phyloP scores from a whole-genome alignment of 768 basidiomycete genomes.

The Agaricus sinodeliciosus region DNA sequence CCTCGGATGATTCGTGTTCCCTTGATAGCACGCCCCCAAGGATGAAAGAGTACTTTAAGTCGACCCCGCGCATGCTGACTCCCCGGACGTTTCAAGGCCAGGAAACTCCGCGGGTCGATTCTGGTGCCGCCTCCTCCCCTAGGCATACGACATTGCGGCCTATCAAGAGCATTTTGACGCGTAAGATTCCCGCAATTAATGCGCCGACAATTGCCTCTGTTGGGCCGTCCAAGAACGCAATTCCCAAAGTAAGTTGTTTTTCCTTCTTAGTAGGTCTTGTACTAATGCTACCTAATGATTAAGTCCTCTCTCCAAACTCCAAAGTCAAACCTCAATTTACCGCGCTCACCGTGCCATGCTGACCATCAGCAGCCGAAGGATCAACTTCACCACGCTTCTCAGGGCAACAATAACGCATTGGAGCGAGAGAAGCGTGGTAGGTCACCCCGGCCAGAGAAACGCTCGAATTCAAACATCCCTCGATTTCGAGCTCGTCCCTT shows the following conservation, averaged over 20 bases:
- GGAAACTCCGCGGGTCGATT: not conserved
- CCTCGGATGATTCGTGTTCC: not conserved
- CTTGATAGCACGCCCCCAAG: not conserved
- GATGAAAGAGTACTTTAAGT: slow-evolving; percentile 1
- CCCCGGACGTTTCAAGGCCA: not conserved
- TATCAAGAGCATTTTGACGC: slow-evolving; percentile 12
- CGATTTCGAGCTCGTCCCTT: slow-evolving; percentile 22
- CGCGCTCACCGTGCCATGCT: not conserved
- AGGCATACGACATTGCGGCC: slow-evolving; percentile 8
- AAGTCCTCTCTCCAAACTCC: not conserved
- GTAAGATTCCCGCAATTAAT: slow-evolving; percentile 1
- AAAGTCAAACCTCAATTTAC: not conserved
- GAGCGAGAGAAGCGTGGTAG: not conserved
- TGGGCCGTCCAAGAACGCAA: not conserved
- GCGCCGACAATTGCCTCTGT: not conserved
- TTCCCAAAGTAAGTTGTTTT: not conserved
- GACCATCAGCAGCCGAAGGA: not conserved
- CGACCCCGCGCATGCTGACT: slow-evolving; percentile 6
- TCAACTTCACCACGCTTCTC: not conserved
- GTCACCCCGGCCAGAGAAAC: slow-evolving; percentile 8
- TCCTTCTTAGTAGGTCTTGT: no score
- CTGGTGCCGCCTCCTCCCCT: not conserved
- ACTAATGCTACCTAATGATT: not conserved
- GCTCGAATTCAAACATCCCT: slow-evolving; percentile 27
- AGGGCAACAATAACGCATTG: not conserved